Percentiles rank a stretch among this genome's conserved stretches.
phyloP scores from a whole-genome alignment of 78 protist species.

The Monosiga brevicollis region DNA sequence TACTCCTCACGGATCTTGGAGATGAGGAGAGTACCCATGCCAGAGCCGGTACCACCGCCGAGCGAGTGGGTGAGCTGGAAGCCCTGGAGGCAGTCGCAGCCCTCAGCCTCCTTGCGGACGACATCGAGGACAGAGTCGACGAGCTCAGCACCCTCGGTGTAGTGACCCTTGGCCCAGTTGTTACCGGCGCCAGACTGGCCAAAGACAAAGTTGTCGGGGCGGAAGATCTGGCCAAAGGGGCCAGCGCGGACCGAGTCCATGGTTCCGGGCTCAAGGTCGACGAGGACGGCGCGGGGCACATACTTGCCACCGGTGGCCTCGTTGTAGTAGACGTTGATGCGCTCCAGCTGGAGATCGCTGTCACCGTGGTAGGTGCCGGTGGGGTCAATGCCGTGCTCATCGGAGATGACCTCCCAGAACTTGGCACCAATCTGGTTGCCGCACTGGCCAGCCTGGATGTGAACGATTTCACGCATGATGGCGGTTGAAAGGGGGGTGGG shows the following conservation, averaged over 20 bases:
- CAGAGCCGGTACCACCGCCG: slow-evolving; percentile 99
- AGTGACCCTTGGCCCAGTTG: slow-evolving; percentile 98
- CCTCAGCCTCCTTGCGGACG: slow-evolving; percentile 94
- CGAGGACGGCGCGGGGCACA: slow-evolving; percentile 95
- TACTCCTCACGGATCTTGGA: slow-evolving; percentile 87
- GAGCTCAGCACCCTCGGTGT: slow-evolving; percentile 94
- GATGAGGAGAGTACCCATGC: slow-evolving; percentile 78
- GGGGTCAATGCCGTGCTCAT: slow-evolving; percentile 92
- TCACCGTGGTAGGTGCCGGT: slow-evolving; percentile 87
- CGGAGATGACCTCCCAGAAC: slow-evolving; percentile 85
- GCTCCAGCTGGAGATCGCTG: slow-evolving; percentile 82
- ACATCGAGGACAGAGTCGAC: slow-evolving; percentile 92
- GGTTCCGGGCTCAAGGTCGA: slow-evolving; percentile 97
- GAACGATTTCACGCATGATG: slow-evolving; percentile 90
- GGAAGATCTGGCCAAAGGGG: slow-evolving; percentile 84
- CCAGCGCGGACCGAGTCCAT: slow-evolving; percentile 89
- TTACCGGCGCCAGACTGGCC: slow-evolving; percentile 78
- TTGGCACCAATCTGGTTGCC: slow-evolving; percentile 94
- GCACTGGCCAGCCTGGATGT: slow-evolving; percentile 95
- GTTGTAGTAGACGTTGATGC: slow-evolving; percentile 94
- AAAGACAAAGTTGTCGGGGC: slow-evolving; percentile 88
- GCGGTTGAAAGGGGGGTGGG: too few species aligned
- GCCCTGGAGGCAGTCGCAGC: slow-evolving; percentile 97
- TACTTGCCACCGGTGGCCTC: slow-evolving; percentile 88
- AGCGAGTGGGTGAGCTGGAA: slow-evolving; percentile 92